Evolutionary conservation across 148 eudicot species (phyloP).

Genomic region (Vaccinium macrocarpon): DNA sequence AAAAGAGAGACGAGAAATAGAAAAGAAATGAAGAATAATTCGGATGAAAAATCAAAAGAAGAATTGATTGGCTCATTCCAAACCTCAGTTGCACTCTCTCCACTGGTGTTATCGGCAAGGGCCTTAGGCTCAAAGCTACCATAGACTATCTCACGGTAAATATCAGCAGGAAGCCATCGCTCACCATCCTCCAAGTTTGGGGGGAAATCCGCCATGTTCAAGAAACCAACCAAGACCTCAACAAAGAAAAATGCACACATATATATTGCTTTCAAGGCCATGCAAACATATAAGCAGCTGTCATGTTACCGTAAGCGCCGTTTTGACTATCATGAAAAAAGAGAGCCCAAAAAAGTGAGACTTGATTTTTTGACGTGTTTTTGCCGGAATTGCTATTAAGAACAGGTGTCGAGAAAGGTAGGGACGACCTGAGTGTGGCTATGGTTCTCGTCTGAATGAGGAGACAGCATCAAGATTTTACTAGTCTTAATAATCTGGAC

Average conservation of each 20-base stretch:
- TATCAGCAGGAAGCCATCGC: slow-evolving; percentile 24
- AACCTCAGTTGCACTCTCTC: slow-evolving; percentile 9
- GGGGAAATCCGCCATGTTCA: slow-evolving; percentile 20
- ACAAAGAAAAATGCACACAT: not conserved
- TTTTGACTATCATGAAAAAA: not conserved
- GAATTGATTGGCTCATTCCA: not conserved
- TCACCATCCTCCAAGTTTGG: slow-evolving; percentile 30
- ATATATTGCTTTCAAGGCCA: slow-evolving; percentile 2
- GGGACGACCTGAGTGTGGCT: not conserved
- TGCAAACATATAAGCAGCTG: not conserved
- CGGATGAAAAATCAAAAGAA: not conserved
- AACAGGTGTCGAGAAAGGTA: slow-evolving; percentile 17
- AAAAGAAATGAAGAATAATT: not conserved
- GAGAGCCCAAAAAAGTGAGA: not conserved
- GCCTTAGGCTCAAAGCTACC: not conserved
- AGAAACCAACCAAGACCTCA: slow-evolving; percentile 1
- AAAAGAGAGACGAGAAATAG: no score
- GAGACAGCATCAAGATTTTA: not conserved
- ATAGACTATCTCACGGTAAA: slow-evolving; percentile 20
- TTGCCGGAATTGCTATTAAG: not conserved
- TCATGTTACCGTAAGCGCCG: not conserved
- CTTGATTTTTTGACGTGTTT: slow-evolving; percentile 5
- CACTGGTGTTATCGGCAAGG: not conserved
- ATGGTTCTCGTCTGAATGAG: not conserved
- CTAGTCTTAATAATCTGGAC: not conserved